phyloP scores from a whole-genome alignment of 441 rosid species.

The Euphorbia celastroides region DNA sequence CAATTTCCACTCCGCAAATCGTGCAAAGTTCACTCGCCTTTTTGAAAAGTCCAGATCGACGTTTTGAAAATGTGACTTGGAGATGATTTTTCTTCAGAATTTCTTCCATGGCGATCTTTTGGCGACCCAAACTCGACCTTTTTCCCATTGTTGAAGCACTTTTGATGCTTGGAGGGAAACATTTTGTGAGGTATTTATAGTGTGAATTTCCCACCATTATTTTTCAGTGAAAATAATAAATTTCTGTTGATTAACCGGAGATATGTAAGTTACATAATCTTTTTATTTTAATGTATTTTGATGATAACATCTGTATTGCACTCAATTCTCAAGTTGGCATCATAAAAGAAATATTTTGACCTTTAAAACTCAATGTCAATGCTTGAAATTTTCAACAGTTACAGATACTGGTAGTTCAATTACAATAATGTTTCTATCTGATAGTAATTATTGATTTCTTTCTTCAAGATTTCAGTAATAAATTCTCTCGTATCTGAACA shows the following conservation, averaged over 20 bases:
- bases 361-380: neutral
- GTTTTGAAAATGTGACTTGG: conserved; percentile 54
- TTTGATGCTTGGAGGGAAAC: conserved; percentile 12
- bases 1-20: conserved; percentile 42
- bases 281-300: neutral
- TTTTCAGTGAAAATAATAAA: neutral
- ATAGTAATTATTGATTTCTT: neutral
- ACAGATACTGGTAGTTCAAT: neutral
- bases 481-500: no score
- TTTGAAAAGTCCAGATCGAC: conserved; percentile 43
- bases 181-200: conserved; percentile 25
- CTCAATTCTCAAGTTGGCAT: neutral
- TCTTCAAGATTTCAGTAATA: no score
- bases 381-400: neutral
- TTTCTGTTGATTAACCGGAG: neutral
- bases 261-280: neutral
- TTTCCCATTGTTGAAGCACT: conserved; percentile 14
- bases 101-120: conserved; percentile 34
- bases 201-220: neutral
- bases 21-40: conserved; percentile 52
- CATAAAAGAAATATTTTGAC: neutral
- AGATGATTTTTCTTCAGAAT: conserved; percentile 35
- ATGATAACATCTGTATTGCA: neutral
- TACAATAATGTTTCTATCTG: neutral
- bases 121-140: conserved; percentile 33